A percentile compares a stretch with the other conserved stretches of the same genome.
Conservation (phyloP, 768 basidiomycete genomes). For the Tulasnella sp. region DNA sequence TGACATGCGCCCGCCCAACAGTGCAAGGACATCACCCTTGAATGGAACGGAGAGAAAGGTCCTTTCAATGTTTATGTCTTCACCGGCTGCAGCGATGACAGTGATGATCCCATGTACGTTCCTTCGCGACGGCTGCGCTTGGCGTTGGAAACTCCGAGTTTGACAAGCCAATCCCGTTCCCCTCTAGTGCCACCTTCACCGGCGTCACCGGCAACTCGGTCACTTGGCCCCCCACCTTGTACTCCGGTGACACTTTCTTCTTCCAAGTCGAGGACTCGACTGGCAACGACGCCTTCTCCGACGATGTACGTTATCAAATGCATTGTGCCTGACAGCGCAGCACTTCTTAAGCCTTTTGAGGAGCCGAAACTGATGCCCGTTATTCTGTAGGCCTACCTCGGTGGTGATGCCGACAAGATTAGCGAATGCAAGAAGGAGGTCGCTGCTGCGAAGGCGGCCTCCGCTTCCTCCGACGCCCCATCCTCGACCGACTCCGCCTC, state of each 20-base stretch:
- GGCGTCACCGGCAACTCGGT: background rate
- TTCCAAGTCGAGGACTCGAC: background rate
- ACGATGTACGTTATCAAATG: background rate
- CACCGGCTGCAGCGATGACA: slow-evolving; percentile 4
- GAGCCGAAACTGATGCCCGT: background rate
- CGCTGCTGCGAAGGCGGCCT: background rate
- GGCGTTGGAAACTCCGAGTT: background rate
- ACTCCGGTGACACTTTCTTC: background rate
- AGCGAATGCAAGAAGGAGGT: background rate
- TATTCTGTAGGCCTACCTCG: background rate
- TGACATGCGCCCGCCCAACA: background rate
- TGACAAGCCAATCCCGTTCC: background rate
- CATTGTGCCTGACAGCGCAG: background rate
- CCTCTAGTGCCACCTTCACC: slow-evolving; percentile 1
- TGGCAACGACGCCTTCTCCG: background rate
- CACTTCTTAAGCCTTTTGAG: background rate
- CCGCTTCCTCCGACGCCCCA: background rate
- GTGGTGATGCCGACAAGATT: background rate
- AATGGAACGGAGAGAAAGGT: background rate
- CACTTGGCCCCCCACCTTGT: background rate
- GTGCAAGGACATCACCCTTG: background rate
- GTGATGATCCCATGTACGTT: slow-evolving; percentile 6
- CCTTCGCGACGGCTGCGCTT: background rate
- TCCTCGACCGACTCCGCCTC: background rate
- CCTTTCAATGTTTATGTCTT: slow-evolving; percentile 7